Evolutionary conservation across 441 rosid genomes (phyloP).

Genomic region (Adansonia grandidieri): DNA sequence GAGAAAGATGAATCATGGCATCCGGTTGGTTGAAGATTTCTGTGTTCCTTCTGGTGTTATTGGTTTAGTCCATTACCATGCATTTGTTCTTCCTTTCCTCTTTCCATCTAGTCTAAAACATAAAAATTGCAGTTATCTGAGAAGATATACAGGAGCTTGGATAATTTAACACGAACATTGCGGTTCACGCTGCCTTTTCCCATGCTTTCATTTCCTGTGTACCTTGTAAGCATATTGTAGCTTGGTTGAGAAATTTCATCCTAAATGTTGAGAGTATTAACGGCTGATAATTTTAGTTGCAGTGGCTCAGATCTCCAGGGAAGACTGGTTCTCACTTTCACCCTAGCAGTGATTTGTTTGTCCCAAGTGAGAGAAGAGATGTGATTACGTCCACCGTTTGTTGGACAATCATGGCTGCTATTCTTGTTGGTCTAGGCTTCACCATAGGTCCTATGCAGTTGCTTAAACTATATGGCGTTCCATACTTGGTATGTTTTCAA

Average conservation of each 20-base stretch:
- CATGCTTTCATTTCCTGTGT: slow-evolving; percentile 67
- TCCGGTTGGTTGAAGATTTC: slow-evolving; percentile 52
- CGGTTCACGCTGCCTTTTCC: slow-evolving; percentile 65
- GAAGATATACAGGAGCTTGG: slow-evolving; percentile 68
- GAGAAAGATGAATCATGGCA: slow-evolving; percentile 98
- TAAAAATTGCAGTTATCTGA: slow-evolving; percentile 63
- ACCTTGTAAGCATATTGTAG: slow-evolving; percentile 49
- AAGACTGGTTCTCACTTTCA: slow-evolving; percentile 68
- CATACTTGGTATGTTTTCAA: slow-evolving; percentile 49
- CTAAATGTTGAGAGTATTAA: slow-evolving; percentile 4
- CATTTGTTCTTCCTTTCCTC: background rate
- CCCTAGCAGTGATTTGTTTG: slow-evolving; percentile 62
- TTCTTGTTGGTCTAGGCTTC: slow-evolving; percentile 50
- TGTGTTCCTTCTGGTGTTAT: background rate
- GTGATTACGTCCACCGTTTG: slow-evolving; percentile 61
- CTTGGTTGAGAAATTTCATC: background rate
- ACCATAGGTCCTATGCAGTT: slow-evolving; percentile 57
- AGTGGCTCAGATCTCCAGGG: slow-evolving; percentile 71
- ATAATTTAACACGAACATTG: slow-evolving; percentile 40
- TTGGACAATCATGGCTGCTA: slow-evolving; percentile 63
- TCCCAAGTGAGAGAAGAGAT: slow-evolving; percentile 53
- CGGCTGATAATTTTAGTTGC: slow-evolving; percentile 17
- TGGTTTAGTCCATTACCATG: background rate
- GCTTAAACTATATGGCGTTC: slow-evolving; percentile 62
- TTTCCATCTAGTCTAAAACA: background rate